These are phyloP conservation scores for Paradendryphiella salina DNA, from an alignment of 2,329 filamentous ascomycete species.

Conservation along the genomic window DNA sequence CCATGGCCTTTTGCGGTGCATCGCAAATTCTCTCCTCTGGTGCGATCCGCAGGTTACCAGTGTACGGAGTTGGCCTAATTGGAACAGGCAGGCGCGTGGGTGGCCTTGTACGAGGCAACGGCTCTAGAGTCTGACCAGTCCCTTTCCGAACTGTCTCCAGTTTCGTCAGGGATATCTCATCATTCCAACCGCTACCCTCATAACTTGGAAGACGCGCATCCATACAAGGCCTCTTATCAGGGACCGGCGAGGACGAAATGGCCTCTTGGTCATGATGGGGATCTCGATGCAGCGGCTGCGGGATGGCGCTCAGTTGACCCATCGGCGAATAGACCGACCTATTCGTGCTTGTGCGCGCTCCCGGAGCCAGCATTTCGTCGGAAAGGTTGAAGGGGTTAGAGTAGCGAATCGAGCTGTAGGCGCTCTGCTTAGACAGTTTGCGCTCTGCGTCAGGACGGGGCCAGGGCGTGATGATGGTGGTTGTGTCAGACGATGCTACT, in stretches of 20 bases:
- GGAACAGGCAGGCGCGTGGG: conserved; percentile 26
- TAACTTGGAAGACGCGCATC: conserved; percentile 29
- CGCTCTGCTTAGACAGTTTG: conserved; percentile 18
- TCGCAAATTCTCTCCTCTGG: conserved; percentile 7
- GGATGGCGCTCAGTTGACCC: conserved; percentile 26
- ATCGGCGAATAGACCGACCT: conserved; percentile 19
- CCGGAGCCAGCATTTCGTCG: not conserved
- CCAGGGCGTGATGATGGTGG: conserved; percentile 2
- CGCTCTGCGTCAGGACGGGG: conserved; percentile 12
- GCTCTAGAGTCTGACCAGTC: not conserved
- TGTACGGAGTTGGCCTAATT: conserved; percentile 20
- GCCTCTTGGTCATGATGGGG: not conserved
- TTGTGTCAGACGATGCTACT: conserved; percentile 1
- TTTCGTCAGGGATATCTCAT: conserved; percentile 25
- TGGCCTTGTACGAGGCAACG: conserved; percentile 1
- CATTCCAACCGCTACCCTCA: conserved; percentile 28
- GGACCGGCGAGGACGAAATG: not conserved
- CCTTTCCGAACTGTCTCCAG: conserved; percentile 12
- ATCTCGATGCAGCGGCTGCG: conserved; percentile 15
- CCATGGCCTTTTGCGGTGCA: not conserved
- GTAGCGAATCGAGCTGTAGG: conserved; percentile 20
- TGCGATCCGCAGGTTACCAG: conserved; percentile 13
- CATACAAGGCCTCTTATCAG: conserved; percentile 1
- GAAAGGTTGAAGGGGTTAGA: conserved; percentile 20
- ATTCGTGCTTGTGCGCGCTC: not conserved